Percentiles rank a stretch among this genome's conserved stretches.
Conservation (phyloP, 768 basidiomycete genomes). For the Mrakia frigida region DNA sequence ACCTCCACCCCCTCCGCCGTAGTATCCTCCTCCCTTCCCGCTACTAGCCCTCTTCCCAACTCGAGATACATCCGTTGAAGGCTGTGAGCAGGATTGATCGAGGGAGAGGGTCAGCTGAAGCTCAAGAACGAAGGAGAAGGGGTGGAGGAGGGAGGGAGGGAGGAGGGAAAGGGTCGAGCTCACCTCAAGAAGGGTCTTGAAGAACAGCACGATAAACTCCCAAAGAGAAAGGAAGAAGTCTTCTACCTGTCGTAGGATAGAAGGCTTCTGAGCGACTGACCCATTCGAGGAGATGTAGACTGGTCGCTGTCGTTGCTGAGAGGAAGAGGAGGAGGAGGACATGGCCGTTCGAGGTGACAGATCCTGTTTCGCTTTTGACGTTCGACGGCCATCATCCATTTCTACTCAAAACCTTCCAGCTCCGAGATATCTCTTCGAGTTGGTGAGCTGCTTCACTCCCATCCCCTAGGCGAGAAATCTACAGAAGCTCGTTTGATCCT, state of each 20-base stretch:
- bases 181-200: not conserved
- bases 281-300: not conserved
- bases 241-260: not conserved
- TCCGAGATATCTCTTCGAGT: not conserved
- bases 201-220: not conserved
- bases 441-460: not conserved
- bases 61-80: not conserved
- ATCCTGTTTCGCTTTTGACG: not conserved
- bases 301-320: not conserved
- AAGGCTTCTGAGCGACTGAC: not conserved
- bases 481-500: too few species aligned
- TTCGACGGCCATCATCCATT: not conserved
- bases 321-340: not conserved
- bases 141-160: not conserved
- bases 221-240: not conserved
- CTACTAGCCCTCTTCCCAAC: constrained; percentile 1
- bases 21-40: not conserved
- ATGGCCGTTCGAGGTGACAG: not conserved
- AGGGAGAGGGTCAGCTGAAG: not conserved
- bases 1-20: not conserved
- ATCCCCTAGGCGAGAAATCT: too few species aligned
- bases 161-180: not conserved
- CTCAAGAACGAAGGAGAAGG: not conserved
- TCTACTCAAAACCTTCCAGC: not conserved
- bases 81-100: not conserved